Evolutionary conservation across 352 stramenopile species (phyloP).

Genomic region (Thraustochytrium sp.): DNA sequence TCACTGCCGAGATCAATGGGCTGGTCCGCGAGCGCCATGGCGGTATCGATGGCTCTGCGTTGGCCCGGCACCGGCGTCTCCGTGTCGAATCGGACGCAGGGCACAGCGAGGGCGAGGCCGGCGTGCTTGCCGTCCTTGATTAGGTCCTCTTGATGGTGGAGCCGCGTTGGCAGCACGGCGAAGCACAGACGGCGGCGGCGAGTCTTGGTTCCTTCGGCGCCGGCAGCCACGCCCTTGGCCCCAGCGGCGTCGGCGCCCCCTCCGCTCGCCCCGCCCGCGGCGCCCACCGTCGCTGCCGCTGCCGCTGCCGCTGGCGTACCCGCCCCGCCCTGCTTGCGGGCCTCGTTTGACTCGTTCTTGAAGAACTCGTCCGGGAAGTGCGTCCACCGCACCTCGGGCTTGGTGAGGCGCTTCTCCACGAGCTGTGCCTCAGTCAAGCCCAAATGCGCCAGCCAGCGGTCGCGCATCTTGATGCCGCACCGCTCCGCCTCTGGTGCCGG

Average conservation of each 20-base stretch:
- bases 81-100: neutral
- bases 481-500: neutral
- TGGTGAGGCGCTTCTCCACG: neutral
- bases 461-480: constrained; percentile 2
- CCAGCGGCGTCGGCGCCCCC: neutral
- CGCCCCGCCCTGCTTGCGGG: neutral
- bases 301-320: no score
- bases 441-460: constrained; percentile 1
- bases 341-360: neutral
- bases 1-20: neutral
- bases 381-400: constrained; percentile 24
- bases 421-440: constrained; percentile 15
- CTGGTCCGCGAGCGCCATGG: neutral
- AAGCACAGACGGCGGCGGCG: neutral
- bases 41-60: neutral
- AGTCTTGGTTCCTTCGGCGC: neutral
- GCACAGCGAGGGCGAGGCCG: neutral
- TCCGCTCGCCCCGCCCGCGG: neutral
- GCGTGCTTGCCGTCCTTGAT: constrained; percentile 23
- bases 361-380: constrained; percentile 23
- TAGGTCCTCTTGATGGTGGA: neutral
- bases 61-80: neutral
- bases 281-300: neutral
- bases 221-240: neutral
- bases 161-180: neutral